Base-by-base conservation (phyloP, 345 rosid genomes). In the Citrus hindsii region DNA sequence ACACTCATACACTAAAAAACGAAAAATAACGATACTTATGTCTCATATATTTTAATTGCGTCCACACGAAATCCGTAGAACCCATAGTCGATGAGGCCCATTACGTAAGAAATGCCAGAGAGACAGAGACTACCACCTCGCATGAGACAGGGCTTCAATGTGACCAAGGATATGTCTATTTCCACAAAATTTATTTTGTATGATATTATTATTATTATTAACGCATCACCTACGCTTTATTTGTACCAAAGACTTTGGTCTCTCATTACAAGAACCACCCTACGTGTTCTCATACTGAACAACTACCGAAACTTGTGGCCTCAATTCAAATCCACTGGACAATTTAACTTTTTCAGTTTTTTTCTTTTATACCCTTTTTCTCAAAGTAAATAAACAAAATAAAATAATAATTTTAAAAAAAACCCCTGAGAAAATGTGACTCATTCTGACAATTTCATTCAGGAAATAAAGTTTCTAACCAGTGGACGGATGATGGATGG, bases 41-140 rank as follows among this genome's bases (percentile, higher is more conserved):
- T 42, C 12, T 42, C 10, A 10, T 10, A 0, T 42, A 42, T 42
- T 42, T 42, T 42, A 42, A 10, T 42, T 42, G 48, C 10, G 48
- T 42, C 48, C 48, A 2, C 48, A 42, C 48, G 48, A 0, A 42
- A 42, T 42, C 48, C 10, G 0, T 3, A 42, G 9, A 7, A 38
- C 10, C 0, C 42, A 8, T 38, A 7, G 42, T 7, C 42, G 74
- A 67, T 62, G 61, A 80, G 78, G 22, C 78, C 84, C 82, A 77
- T 67, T 71, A 61, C n/a, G 63, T 28, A 63, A 58, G 78, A 77
- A 83, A 75, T 73, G 87, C 85, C 90, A 88, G 86, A 64, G 77
- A 38, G 81, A 32, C 37, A 35, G 37, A 35, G 37, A 35, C 73
- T 83, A 94, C 87, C 91, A 85, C 93, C 92, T 86, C 25, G 69